Conservation (phyloP, 1,284 basidiomycete species). For the Amylostereum areolatum region DNA sequence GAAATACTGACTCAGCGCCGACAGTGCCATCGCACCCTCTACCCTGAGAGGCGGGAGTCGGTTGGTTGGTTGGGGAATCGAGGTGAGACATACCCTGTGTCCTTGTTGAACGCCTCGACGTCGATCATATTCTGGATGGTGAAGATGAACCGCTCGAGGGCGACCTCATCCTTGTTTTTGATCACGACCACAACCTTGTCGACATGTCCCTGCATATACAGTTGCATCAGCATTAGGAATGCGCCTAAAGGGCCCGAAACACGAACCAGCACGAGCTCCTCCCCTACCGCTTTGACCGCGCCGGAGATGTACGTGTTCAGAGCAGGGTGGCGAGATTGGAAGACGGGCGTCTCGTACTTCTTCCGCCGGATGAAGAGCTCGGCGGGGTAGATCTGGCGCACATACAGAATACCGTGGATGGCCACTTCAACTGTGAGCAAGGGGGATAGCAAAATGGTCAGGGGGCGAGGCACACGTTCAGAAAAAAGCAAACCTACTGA, state of each 20-base stretch:
- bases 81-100: slow-evolving; percentile 41
- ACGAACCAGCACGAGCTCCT: slow-evolving; percentile 67
- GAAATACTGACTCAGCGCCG: slow-evolving; percentile 70
- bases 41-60: slow-evolving; percentile 37
- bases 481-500: slow-evolving; percentile 35
- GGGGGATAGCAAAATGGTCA: neutral
- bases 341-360: slow-evolving; percentile 87
- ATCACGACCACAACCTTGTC: slow-evolving; percentile 76
- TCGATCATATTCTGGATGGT: slow-evolving; percentile 67
- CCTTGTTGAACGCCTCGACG: slow-evolving; percentile 58
- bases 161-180: slow-evolving; percentile 68
- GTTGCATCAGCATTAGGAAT: too few relatives aligned
- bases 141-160: slow-evolving; percentile 81
- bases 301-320: slow-evolving; percentile 85
- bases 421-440: slow-evolving; percentile 78
- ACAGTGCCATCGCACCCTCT: slow-evolving; percentile 58
- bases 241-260: slow-evolving; percentile 1
- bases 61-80: too few relatives aligned
- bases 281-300: slow-evolving; percentile 67
- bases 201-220: slow-evolving; percentile 50
- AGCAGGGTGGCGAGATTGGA: slow-evolving; percentile 84
- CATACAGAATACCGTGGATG: slow-evolving; percentile 87
- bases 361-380: slow-evolving; percentile 83
- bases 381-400: slow-evolving; percentile 84
- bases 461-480: neutral